phyloP scores from a whole-genome alignment of 768 basidiomycete genomes.

The Crucibulum laeve region DNA sequence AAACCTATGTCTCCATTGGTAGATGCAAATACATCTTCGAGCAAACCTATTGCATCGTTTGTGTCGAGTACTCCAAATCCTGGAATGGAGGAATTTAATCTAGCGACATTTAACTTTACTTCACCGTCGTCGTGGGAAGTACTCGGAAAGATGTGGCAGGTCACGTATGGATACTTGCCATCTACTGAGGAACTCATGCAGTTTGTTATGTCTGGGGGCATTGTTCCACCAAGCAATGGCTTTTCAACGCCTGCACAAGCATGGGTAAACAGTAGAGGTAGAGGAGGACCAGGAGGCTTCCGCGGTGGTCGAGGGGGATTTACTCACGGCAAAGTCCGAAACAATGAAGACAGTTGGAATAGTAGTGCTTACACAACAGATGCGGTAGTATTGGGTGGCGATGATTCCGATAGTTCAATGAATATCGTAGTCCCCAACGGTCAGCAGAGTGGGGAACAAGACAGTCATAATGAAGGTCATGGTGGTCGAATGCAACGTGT shows the following conservation, averaged over 20 bases:
- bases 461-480: slow-evolving; percentile 16
- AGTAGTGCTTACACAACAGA: slow-evolving; percentile 39
- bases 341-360: slow-evolving; percentile 15
- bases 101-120: slow-evolving; percentile 69
- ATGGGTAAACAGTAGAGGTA: slow-evolving; percentile 30
- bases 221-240: slow-evolving; percentile 12
- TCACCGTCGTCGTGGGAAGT: slow-evolving; percentile 75
- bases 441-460: slow-evolving; percentile 5
- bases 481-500: slow-evolving; percentile 65
- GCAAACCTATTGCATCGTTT: slow-evolving; percentile 38
- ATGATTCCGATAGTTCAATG: slow-evolving; percentile 10
- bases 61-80: slow-evolving; percentile 28
- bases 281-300: slow-evolving; percentile 29
- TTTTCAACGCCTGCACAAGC: slow-evolving; percentile 12
- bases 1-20: slow-evolving; percentile 41
- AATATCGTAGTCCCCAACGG: slow-evolving; percentile 5
- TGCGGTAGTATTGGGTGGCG: slow-evolving; percentile 55
- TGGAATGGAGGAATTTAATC: slow-evolving; percentile 69
- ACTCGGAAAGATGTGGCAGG: slow-evolving; percentile 74
- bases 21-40: slow-evolving; percentile 57
- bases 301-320: slow-evolving; percentile 39
- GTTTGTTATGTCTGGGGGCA: slow-evolving; percentile 48
- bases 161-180: slow-evolving; percentile 62
- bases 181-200: slow-evolving; percentile 76
- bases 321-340: slow-evolving; percentile 45